These are phyloP conservation scores for Areca catechu DNA, from an alignment of 176 grass and related monocot species.

Conservation along the genomic window DNA sequence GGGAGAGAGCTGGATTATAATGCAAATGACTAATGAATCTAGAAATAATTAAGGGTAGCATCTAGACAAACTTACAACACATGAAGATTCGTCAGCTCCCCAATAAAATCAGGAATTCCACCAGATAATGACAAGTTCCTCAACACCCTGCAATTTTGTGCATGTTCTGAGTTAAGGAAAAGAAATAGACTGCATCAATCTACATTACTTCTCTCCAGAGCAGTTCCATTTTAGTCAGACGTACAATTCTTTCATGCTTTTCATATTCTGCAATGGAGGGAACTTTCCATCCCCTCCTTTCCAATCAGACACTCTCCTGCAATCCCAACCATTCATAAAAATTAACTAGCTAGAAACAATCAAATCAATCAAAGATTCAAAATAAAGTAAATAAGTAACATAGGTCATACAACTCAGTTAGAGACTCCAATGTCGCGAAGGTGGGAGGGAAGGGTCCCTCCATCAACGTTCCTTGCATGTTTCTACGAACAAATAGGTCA, in stretches of 20 bases:
- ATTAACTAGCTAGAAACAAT: background rate
- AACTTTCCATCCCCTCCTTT: slow-evolving; percentile 3
- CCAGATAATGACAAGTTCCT: slow-evolving; percentile 9
- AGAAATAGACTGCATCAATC: background rate
- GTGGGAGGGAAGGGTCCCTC: slow-evolving; percentile 12
- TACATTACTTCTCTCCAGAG: no score
- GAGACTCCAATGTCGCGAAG: slow-evolving; percentile 1
- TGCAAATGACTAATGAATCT: no score
- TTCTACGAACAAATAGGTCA: background rate
- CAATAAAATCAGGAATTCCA: slow-evolving; percentile 6
- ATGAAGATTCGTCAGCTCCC: background rate
- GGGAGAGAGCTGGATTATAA: no score
- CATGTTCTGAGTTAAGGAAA: background rate
- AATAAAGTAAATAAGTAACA: background rate
- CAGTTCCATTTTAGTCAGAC: background rate
- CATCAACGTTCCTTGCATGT: slow-evolving; percentile 15
- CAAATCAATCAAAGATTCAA: background rate
- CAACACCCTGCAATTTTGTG: slow-evolving; percentile 3
- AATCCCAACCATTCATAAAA: background rate
- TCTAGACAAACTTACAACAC: background rate
- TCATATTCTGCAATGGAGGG: slow-evolving; percentile 8
- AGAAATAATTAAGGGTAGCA: background rate
- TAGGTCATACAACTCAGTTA: background rate
- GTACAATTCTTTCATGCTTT: background rate
- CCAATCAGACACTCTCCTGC: slow-evolving; percentile 12